Percentiles rank a stretch among this genome's conserved stretches.
phyloP scores from a whole-genome alignment of 306 rosid genomes.

The Cyamopsis tetragonoloba region DNA sequence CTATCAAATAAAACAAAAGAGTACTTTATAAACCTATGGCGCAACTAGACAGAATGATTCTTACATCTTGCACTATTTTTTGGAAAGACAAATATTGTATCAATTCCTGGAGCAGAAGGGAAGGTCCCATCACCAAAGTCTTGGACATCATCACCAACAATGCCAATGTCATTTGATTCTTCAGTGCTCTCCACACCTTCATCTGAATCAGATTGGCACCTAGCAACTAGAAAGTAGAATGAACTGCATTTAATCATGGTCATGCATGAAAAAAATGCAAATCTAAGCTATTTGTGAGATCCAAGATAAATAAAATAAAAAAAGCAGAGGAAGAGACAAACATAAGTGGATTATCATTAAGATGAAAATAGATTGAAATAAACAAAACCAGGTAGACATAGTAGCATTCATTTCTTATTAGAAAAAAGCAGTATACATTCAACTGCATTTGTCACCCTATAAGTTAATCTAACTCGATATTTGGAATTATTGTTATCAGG shows the following conservation, averaged over 20 bases:
- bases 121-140: constrained; percentile 58
- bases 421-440: no score
- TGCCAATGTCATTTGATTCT: constrained; percentile 58
- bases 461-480: background rate
- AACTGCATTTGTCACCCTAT: background rate
- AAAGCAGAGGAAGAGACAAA: background rate
- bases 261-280: background rate
- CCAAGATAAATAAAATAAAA: background rate
- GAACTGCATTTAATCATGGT: background rate
- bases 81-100: constrained; percentile 55
- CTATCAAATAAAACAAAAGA: background rate
- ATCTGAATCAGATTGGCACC: constrained; percentile 47
- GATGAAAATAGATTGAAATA: background rate
- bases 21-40: background rate
- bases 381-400: background rate
- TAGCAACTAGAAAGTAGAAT: constrained; percentile 45
- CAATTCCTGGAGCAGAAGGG: constrained; percentile 59
- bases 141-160: constrained; percentile 63
- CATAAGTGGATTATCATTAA: background rate
- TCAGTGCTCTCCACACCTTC: constrained; percentile 39
- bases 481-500: background rate
- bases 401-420: no score
- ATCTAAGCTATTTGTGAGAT: background rate
- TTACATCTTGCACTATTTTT: constrained; percentile 56
- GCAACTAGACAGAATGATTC: background rate